Base-by-base conservation (phyloP, 2,329 filamentous ascomycete species). In the Amauroascus niger region DNA sequence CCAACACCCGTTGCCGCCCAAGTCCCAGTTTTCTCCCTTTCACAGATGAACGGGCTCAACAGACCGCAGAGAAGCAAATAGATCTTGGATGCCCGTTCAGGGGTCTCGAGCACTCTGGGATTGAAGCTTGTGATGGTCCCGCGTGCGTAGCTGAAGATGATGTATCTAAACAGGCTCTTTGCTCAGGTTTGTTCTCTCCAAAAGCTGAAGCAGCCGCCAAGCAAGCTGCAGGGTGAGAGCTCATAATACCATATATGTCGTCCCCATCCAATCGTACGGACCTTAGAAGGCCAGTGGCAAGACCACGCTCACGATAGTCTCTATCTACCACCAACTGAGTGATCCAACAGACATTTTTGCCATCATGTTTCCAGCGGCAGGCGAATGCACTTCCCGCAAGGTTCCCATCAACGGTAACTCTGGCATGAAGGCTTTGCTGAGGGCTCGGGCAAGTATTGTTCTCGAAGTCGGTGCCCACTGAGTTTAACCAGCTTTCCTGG, bases 261-360 rank as follows among this genome's bases (percentile, higher is more conserved):
- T 67, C 63, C 18, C 52, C 59, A 56, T 64, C 59, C 48, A 32
- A 16, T 46, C 60, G 63, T 32, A 71, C 59, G 32, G 59, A 45
- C 48, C 62, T 59, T 47, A 73, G 61, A 16, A 73, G 65, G 53
- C 58, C 55, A 33, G 54, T 59, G 40, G 68, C 69, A 54, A 74
- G 63, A 24, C 67, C 63, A 58, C 62, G 67, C 54, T 67, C 63
- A 48, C 71, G 67, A 56, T 67, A 70, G 32, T 65, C 59, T 22
- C 43, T 58, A 53, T 66, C 56, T 14, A 74, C 67, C 16, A 73
- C 69, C 41, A 74, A 61, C 59, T 73, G 69, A 52, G 71, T 72
- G 53, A 74, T 59, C 69, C 69, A 73, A 58, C 67, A 72, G 18
- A 73, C 57, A 49, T 43, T 60, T 54, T 59, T 65, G 43, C 47